Percentiles rank a stretch among this genome's conserved stretches.
Conservation (phyloP, 2,329 filamentous ascomycete species). For the Coniochaeta sp. region DNA sequence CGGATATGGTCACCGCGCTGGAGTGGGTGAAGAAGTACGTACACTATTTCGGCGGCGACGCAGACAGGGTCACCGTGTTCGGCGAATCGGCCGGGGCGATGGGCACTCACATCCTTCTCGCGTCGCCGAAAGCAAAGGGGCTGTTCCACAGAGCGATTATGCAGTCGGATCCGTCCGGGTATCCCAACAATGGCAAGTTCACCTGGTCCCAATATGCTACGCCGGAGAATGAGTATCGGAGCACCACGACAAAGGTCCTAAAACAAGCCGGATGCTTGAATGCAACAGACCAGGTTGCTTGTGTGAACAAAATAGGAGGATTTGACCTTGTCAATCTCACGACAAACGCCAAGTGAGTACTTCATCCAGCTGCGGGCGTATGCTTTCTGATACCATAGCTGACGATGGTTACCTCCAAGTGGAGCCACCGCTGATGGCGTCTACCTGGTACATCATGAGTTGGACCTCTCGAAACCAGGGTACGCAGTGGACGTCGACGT, state of each 20-base stretch:
- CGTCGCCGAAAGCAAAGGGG: conserved; percentile 17
- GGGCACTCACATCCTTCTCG: conserved; percentile 17
- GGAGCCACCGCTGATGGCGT: conserved; percentile 21
- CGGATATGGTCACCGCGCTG: conserved; percentile 30
- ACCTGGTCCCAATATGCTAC: conserved; percentile 13
- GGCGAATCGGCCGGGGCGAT: conserved; percentile 23
- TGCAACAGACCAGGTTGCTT: conserved; percentile 14
- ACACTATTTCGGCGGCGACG: conserved; percentile 21
- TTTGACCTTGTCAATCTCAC: conserved; percentile 21
- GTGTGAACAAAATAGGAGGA: conserved; percentile 16
- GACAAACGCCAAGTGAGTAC: conserved; percentile 17
- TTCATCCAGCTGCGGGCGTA: background rate
- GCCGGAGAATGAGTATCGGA: conserved; percentile 12
- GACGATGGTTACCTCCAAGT: conserved; percentile 2
- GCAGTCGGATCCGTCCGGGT: conserved; percentile 20
- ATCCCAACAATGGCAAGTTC: conserved; percentile 10
- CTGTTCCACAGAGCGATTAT: conserved; percentile 22
- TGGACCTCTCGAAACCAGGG: conserved; percentile 19
- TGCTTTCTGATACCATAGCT: background rate
- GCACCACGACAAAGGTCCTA: conserved; percentile 14
- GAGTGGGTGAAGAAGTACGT: conserved; percentile 32
- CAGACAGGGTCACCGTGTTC: conserved; percentile 26
- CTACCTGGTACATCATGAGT: conserved; percentile 16
- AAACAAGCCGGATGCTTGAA: conserved; percentile 16
- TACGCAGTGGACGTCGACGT: conserved; percentile 19